phyloP scores from a whole-genome alignment of 1,284 basidiomycete species.

The Tilletia horrida region DNA sequence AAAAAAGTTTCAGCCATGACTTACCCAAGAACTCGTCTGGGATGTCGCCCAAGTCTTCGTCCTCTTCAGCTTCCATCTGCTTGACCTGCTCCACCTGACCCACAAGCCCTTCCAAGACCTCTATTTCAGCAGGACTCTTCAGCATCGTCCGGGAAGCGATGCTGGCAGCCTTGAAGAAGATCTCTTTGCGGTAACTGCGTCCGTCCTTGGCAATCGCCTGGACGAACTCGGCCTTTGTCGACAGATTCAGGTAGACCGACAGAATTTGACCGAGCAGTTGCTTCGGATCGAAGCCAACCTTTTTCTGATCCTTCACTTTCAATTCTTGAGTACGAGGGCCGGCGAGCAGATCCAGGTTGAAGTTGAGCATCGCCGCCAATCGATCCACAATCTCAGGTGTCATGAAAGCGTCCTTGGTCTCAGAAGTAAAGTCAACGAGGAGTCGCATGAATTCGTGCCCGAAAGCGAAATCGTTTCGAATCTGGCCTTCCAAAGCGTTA shows the following conservation, averaged over 20 bases:
- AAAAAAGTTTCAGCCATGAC: constrained; percentile 18
- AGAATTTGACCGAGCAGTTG: constrained; percentile 80
- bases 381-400: constrained; percentile 93
- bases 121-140: constrained; percentile 77
- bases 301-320: constrained; percentile 79
- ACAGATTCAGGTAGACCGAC: constrained; percentile 86
- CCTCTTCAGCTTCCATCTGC: constrained; percentile 72
- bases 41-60: constrained; percentile 83
- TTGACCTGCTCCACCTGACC: constrained; percentile 79
- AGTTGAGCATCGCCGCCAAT: constrained; percentile 93
- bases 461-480: constrained; percentile 78
- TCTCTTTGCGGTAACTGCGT: constrained; percentile 77
- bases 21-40: constrained; percentile 81
- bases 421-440: constrained; percentile 85
- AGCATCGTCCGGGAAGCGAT: constrained; percentile 69
- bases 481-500: constrained; percentile 74
- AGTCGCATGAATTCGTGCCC: constrained; percentile 83
- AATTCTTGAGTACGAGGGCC: constrained; percentile 79
- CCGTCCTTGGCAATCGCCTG: constrained; percentile 86
- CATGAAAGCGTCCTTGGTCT: constrained; percentile 89
- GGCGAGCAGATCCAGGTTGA: constrained; percentile 84
- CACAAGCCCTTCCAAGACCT: constrained; percentile 70
- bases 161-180: constrained; percentile 76
- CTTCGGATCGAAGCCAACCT: constrained; percentile 83
- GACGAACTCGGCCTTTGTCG: constrained; percentile 69